Evolutionary conservation across 164 flowering plant genomes (phyloP).

Genomic region (Berberis vulgaris): DNA sequence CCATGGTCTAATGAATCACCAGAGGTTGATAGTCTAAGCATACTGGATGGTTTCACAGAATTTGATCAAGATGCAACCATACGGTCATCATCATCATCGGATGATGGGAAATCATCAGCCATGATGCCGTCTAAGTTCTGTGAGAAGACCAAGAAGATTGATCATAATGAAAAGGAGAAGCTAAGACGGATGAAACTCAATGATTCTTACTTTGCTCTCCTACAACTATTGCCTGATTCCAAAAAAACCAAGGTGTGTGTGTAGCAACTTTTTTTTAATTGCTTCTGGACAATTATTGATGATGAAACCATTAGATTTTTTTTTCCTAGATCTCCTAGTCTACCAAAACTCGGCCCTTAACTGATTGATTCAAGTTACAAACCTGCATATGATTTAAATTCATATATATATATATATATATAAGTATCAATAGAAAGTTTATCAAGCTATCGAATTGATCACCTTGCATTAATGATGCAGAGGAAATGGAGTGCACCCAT

Average conservation of each 20-base stretch:
- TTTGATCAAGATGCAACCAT: no score
- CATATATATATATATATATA: no score
- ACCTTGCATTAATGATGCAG: not conserved
- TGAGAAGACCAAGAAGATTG: not conserved
- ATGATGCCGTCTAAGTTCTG: not conserved
- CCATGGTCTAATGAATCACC: not conserved
- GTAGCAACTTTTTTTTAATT: no score
- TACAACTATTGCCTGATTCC: not conserved
- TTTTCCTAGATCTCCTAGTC: not conserved
- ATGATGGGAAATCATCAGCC: not conserved
- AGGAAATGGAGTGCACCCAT: not conserved
- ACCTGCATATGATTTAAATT: no score
- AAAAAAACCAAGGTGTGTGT: no score
- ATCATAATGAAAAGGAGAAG: not conserved
- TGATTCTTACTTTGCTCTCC: not conserved
- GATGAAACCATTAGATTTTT: not conserved
- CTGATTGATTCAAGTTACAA: no score
- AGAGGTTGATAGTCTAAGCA: no score
- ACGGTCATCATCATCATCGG: not conserved
- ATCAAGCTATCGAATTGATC: no score
- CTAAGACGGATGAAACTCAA: not conserved
- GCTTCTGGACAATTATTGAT: not conserved
- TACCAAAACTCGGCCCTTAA: not conserved
- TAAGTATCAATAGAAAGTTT: no score
- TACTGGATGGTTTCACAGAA: no score